These are phyloP conservation scores for Trichoderma lentiforme DNA, from an alignment of 2,329 filamentous ascomycete genomes.

Conservation along the genomic window DNA sequence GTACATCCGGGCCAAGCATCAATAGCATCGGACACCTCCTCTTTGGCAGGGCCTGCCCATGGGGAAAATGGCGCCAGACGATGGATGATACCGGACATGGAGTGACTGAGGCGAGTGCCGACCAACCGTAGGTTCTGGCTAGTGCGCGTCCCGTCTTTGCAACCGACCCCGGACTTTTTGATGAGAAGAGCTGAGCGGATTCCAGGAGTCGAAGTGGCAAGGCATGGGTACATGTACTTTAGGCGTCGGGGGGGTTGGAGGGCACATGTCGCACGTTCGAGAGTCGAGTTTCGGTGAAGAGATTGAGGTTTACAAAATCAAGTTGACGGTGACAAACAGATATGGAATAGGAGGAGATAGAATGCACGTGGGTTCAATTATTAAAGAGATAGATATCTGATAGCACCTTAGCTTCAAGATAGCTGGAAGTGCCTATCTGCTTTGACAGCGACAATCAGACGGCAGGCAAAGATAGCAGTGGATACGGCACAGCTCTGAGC, in stretches of 20 bases:
- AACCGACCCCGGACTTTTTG: conserved; percentile 1
- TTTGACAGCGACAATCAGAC: not conserved
- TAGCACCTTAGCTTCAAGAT: not conserved
- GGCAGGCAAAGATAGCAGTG: conserved; percentile 2
- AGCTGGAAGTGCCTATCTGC: not conserved
- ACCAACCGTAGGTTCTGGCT: conserved; percentile 4
- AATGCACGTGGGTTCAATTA: not conserved
- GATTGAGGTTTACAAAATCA: not conserved
- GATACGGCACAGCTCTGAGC: not conserved
- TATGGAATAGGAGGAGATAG: not conserved
- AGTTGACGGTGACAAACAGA: not conserved
- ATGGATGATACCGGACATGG: not conserved
- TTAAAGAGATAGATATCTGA: not conserved
- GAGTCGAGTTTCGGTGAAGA: not conserved
- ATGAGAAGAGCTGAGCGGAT: not conserved
- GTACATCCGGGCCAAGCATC: not conserved
- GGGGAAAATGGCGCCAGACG: not conserved
- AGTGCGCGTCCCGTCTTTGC: not conserved
- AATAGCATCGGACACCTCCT: not conserved
- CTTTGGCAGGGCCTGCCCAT: not conserved
- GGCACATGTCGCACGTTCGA: not conserved
- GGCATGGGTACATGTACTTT: not conserved
- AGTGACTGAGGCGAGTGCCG: not conserved
- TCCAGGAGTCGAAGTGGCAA: not conserved
- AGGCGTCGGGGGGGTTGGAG: not conserved